A percentile compares a stretch with the other conserved stretches of the same genome.
phyloP scores from a whole-genome alignment of 208 protist genomes.

The Leishmania gerbilli region DNA sequence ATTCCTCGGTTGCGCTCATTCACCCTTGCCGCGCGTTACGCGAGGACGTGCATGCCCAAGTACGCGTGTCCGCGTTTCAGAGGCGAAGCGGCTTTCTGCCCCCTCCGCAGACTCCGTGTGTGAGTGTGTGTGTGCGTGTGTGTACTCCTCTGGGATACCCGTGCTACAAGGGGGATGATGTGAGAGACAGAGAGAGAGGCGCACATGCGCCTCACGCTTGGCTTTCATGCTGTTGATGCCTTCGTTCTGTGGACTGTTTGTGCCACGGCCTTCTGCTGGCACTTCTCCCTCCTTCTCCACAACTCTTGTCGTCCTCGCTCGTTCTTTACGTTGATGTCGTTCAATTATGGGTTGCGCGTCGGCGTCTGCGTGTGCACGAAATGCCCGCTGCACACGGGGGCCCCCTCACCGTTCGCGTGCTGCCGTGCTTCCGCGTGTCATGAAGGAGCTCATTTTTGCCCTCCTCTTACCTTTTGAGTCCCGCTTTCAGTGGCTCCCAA shows the following conservation, averaged over 20 bases:
- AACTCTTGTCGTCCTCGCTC: not conserved
- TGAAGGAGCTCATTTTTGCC: not conserved
- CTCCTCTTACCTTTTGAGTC: not conserved
- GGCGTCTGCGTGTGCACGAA: no score
- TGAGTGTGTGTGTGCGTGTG: not conserved
- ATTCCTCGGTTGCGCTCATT: not conserved
- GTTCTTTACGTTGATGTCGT: not conserved
- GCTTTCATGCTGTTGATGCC: not conserved
- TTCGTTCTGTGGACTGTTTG: not conserved
- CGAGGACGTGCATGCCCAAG: not conserved
- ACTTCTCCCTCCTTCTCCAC: slow-evolving; percentile 1
- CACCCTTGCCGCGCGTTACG: not conserved
- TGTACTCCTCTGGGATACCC: no score
- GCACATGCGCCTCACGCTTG: not conserved
- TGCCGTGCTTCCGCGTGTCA: not conserved
- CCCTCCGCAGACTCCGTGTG: not conserved
- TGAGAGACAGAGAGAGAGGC: not conserved
- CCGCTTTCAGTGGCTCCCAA: not conserved
- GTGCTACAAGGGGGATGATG: not conserved
- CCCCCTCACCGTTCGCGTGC: not conserved
- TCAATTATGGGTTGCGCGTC: no score
- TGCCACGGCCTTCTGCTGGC: not conserved
- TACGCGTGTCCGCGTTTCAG: not conserved
- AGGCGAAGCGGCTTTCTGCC: not conserved
- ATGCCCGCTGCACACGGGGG: not conserved